phyloP scores from a whole-genome alignment of 345 rosid genomes.

The Eucalyptus fibrosa region DNA sequence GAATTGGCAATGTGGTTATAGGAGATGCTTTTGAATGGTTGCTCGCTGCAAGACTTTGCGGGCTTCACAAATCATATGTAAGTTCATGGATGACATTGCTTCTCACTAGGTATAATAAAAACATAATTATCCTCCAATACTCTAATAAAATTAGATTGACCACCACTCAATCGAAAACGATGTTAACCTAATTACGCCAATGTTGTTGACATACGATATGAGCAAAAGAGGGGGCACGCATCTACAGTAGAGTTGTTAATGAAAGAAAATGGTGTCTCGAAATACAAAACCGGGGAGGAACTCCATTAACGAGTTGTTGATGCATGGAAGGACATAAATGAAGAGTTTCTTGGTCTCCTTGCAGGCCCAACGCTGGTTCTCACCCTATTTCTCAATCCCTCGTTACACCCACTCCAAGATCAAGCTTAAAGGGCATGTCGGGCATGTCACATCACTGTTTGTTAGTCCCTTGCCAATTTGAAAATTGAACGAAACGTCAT shows the following conservation, averaged over 20 bases:
- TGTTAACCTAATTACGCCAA: neutral
- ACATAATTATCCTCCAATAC: neutral
- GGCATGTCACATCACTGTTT: neutral
- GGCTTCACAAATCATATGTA: too few relatives aligned
- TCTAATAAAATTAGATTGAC: neutral
- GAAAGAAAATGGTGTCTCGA: neutral
- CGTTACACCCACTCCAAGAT: neutral
- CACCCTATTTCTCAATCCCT: neutral
- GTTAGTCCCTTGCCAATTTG: neutral
- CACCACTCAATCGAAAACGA: neutral
- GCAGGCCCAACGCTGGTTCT: neutral
- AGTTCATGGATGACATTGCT: neutral
- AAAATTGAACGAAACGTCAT: neutral
- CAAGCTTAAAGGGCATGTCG: neutral
- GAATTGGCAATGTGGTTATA: too few relatives aligned
- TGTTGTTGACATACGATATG: neutral
- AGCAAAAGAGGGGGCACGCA: constrained; percentile 1
- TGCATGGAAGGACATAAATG: constrained; percentile 28
- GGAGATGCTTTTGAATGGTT: too few relatives aligned
- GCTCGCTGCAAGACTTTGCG: too few relatives aligned
- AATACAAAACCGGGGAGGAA: neutral
- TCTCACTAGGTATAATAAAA: neutral
- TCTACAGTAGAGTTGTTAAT: constrained; percentile 12
- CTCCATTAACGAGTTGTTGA: neutral
- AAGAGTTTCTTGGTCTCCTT: constrained; percentile 3